phyloP scores from a whole-genome alignment of 176 grass and related monocot species.

The Oryza punctata region DNA sequence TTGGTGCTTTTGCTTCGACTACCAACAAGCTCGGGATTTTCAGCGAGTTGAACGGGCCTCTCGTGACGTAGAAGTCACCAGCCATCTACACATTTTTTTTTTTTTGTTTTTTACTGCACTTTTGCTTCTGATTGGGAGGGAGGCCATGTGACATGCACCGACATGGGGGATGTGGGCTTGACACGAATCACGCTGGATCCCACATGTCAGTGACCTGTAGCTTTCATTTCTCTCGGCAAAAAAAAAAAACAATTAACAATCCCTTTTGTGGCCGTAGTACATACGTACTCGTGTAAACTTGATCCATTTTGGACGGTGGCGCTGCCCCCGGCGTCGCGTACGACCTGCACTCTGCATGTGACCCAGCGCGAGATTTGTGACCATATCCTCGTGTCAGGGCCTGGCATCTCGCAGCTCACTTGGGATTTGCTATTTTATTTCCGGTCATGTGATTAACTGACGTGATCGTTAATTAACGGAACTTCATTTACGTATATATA shows the following conservation, averaged over 20 bases:
- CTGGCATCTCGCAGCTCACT: background rate
- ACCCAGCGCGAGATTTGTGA: slow-evolving; percentile 4
- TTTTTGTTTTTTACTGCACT: background rate
- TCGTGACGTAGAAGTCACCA: background rate
- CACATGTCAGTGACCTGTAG: background rate
- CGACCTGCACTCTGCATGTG: background rate
- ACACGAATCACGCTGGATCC: background rate
- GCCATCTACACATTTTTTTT: background rate
- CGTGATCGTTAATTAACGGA: background rate
- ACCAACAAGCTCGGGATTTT: background rate
- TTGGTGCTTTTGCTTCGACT: background rate
- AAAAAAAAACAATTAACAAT: background rate
- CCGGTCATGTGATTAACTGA: background rate
- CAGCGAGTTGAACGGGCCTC: background rate
- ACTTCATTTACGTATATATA: background rate
- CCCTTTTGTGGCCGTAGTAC: background rate
- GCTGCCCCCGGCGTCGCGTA: background rate
- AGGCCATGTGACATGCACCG: background rate
- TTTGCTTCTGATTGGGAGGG: background rate
- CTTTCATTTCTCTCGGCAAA: background rate
- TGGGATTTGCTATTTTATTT: background rate
- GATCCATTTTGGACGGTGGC: slow-evolving; percentile 29
- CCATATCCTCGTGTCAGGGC: background rate
- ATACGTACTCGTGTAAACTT: background rate
- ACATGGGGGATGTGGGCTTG: background rate